phyloP scores from a whole-genome alignment of 2,329 filamentous ascomycete species.

The Fusarium oxysporum region DNA sequence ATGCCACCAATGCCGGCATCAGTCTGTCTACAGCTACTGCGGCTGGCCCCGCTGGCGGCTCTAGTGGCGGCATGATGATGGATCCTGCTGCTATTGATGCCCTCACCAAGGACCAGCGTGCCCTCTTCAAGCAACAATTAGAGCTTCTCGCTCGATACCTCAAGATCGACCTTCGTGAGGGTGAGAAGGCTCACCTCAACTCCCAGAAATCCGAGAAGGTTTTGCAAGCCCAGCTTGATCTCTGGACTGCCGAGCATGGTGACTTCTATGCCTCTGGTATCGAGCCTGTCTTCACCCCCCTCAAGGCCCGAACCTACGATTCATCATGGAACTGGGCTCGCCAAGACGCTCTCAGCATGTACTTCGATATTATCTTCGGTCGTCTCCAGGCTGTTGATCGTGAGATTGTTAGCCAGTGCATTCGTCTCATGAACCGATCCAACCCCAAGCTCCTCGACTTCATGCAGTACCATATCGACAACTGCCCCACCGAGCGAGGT shows the following conservation, averaged over 20 bases:
- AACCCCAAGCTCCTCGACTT: slow-evolving; percentile 96
- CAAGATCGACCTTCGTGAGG: slow-evolving; percentile 96
- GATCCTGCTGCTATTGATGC: slow-evolving; percentile 97
- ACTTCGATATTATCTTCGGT: slow-evolving; percentile 98
- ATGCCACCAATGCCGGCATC: slow-evolving; percentile 85
- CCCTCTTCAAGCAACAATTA: slow-evolving; percentile 97
- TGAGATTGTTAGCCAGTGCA: slow-evolving; percentile 98
- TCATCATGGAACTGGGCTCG: slow-evolving; percentile 99
- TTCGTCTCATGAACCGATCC: slow-evolving; percentile 98
- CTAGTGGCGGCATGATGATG: slow-evolving; percentile 96
- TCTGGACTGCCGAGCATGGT: slow-evolving; percentile 95
- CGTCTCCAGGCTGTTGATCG: slow-evolving; percentile 92
- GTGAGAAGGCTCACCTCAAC: slow-evolving; percentile 90
- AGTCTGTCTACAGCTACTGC: slow-evolving; percentile 81
- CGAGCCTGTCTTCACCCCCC: slow-evolving; percentile 89
- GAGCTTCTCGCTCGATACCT: slow-evolving; percentile 95
- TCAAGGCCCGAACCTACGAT: slow-evolving; percentile 97
- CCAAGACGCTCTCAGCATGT: slow-evolving; percentile 98
- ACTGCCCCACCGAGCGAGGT: slow-evolving; percentile 94
- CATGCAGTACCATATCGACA: slow-evolving; percentile 99
- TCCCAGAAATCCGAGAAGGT: slow-evolving; percentile 88
- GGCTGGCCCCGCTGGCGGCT: slow-evolving; percentile 77
- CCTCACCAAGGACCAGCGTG: slow-evolving; percentile 94
- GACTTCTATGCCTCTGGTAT: slow-evolving; percentile 97
- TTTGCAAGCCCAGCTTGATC: slow-evolving; percentile 90